These are phyloP conservation scores for Claviceps capensis DNA, from an alignment of 2,329 filamentous ascomycete species.

Conservation along the genomic window DNA sequence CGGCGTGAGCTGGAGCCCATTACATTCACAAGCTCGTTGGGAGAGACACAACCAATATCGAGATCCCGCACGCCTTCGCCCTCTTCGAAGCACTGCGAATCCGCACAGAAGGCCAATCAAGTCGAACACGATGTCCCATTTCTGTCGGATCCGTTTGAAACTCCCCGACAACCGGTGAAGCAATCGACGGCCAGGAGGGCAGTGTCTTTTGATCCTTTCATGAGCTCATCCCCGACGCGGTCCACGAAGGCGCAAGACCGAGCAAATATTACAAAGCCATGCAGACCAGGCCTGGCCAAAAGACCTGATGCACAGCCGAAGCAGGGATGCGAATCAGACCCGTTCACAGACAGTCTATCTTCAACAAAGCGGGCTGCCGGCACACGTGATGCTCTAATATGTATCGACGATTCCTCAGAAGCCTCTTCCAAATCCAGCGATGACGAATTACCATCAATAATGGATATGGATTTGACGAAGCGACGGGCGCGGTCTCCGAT, in stretches of 20 bases:
- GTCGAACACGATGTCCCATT: not conserved
- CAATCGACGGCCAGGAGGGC: slow-evolving; percentile 1
- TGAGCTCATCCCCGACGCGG: slow-evolving; percentile 5
- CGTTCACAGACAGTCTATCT: not conserved
- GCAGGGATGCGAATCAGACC: not conserved
- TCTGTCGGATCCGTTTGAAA: slow-evolving; percentile 21
- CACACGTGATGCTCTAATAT: slow-evolving; percentile 15
- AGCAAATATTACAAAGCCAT: not conserved
- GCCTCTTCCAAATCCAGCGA: slow-evolving; percentile 24
- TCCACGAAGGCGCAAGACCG: not conserved
- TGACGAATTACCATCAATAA: slow-evolving; percentile 37
- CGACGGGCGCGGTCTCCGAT: slow-evolving; percentile 12
- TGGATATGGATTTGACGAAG: slow-evolving; percentile 22
- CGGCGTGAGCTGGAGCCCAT: slow-evolving; percentile 15
- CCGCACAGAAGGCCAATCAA: not conserved
- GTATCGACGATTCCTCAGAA: slow-evolving; percentile 21
- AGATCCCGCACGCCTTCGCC: not conserved
- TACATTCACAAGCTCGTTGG: slow-evolving; percentile 24
- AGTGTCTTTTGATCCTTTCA: slow-evolving; percentile 8
- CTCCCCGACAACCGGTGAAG: slow-evolving; percentile 14
- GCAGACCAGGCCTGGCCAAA: not conserved
- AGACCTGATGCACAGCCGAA: too few relatives aligned
- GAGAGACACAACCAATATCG: slow-evolving; percentile 2
- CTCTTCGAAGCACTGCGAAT: not conserved
- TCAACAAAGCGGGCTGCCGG: not conserved